Evolutionary conservation across 139 green algal genomes (phyloP), one percentile per base, ranked within the genome.

Genomic region (Chlorella sp.): DNA sequence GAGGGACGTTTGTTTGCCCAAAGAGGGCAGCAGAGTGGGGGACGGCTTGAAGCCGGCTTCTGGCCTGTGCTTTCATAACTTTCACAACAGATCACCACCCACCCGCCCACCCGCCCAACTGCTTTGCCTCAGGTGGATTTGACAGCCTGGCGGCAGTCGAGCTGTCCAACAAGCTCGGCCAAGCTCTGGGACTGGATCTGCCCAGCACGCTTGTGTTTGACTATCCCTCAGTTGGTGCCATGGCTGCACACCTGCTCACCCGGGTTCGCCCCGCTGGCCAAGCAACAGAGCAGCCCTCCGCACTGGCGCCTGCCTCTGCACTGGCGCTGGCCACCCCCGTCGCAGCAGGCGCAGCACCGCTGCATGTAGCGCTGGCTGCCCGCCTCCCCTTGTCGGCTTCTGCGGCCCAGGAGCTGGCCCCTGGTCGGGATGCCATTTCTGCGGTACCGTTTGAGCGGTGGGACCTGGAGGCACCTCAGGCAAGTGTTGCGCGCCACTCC

Each of bases 61-160:
- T n/a, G n/a, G n/a, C n/a, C n/a, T n/a, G n/a, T n/a, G n/a, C n/a
- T n/a, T n/a, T n/a, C n/a, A n/a, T n/a, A n/a, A n/a, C n/a, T n/a
- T n/a, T n/a, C n/a, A n/a, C n/a, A n/a, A n/a, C n/a, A n/a, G n/a
- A n/a, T n/a, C n/a, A n/a, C n/a, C n/a, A n/a, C n/a, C n/a, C n/a
- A n/a, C n/a, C n/a, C n/a, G n/a, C n/a, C n/a, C n/a, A n/a, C 46
- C 46, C 4, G 40, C 26, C 40, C 85, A 68, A 8, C 60, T 68
- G 17, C 32, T 9, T 32, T 88, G 43, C 19, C 26, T 48, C 68
- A 28, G 90, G 91, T 5, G 90, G 88, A 13, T 88, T 98, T 28
- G 94, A 98, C 85, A 94, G 88, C 43, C 82, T 98, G 41, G 90
- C 84, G 17, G 95, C 95, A 0, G 87, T 92, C 22, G 93, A 98